Evolutionary conservation across 768 basidiomycete species (phyloP).

Genomic region (Pisolithus microcarpus): DNA sequence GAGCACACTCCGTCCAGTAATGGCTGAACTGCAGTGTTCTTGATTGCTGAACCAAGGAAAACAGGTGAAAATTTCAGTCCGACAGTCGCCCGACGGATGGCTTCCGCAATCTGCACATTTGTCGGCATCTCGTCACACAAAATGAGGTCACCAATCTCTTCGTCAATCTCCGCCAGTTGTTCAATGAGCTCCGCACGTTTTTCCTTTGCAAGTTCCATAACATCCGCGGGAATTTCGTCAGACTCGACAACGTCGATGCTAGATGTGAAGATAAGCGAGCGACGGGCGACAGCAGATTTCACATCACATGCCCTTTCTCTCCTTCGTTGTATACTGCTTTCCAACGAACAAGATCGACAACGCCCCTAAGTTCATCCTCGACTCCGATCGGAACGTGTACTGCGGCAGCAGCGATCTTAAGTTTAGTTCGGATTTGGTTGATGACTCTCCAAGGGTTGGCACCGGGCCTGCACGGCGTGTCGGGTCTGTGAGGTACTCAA

Average conservation of each 20-base stretch:
- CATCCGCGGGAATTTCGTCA: constrained; percentile 78
- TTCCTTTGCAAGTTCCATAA: constrained; percentile 65
- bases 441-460: constrained; percentile 97
- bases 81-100: constrained; percentile 86
- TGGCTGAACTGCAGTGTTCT: constrained; percentile 93
- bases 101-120: constrained; percentile 65
- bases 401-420: constrained; percentile 88
- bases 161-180: constrained; percentile 93
- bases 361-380: constrained; percentile 82
- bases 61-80: constrained; percentile 91
- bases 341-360: constrained; percentile 93
- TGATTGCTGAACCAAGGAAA: constrained; percentile 93
- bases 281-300: not conserved
- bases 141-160: constrained; percentile 87
- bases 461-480: constrained; percentile 56
- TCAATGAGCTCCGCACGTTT: constrained; percentile 93
- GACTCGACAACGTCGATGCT: constrained; percentile 75
- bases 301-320: constrained; percentile 71
- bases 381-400: constrained; percentile 92
- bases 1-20: constrained; percentile 90
- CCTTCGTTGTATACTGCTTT: constrained; percentile 93
- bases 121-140: constrained; percentile 76
- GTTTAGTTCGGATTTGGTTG: constrained; percentile 83
- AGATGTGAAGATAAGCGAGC: constrained; percentile 4
- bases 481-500: not conserved